A percentile compares a stretch with the other conserved stretches of the same genome.
Conservation (phyloP, 2,329 filamentous ascomycete genomes). For the Tolypocladium guangdongense region DNA sequence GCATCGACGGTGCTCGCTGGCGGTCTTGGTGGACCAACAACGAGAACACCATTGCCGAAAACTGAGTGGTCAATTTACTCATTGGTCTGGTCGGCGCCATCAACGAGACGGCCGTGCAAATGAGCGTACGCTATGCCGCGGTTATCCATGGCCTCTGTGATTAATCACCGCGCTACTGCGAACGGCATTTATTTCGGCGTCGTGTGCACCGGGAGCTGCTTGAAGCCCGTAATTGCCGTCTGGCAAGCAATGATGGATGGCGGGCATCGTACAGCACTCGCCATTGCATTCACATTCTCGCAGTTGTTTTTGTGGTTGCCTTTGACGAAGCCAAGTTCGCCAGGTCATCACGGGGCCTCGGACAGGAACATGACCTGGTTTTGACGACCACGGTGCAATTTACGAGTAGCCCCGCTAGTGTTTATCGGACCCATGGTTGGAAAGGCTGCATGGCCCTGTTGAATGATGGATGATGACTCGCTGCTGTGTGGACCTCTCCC, state of each 20-base stretch:
- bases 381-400: too few species aligned
- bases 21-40: conserved; percentile 12
- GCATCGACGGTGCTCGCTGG: conserved; percentile 12
- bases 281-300: conserved; percentile 11
- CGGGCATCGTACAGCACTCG: conserved; percentile 14
- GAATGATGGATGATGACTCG: too few species aligned
- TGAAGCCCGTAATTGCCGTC: not conserved
- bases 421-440: too few species aligned
- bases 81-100: too few species aligned
- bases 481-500: too few species aligned
- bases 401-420: too few species aligned
- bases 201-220: not conserved
- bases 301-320: conserved; percentile 10
- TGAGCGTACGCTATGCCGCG: conserved; percentile 17
- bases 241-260: conserved; percentile 8
- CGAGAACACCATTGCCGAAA: conserved; percentile 11
- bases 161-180: too few species aligned
- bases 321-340: conserved; percentile 21
- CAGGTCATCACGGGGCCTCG: conserved; percentile 1
- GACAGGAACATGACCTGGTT: too few species aligned
- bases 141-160: too few species aligned
- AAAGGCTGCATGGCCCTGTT: too few species aligned
- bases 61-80: conserved; percentile 15
- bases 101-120: conserved; percentile 27
- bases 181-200: too few species aligned